phyloP scores from a whole-genome alignment of 2,329 filamentous ascomycete genomes.

The Colletotrichum sp. region DNA sequence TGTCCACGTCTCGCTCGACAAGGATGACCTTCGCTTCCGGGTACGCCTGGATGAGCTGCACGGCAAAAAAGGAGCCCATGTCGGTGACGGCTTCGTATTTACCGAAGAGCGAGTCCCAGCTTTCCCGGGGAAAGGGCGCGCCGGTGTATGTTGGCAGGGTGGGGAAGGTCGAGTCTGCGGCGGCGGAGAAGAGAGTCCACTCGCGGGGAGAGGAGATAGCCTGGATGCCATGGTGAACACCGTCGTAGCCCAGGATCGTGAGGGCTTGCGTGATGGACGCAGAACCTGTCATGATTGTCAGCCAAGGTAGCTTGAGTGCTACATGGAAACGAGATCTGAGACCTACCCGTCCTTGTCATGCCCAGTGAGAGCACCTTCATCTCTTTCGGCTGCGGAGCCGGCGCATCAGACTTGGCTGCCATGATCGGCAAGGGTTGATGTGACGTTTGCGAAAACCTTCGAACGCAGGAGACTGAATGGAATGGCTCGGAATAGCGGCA shows the following conservation, averaged over 20 bases:
- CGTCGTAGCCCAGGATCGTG: slow-evolving; percentile 33
- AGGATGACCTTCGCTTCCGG: slow-evolving; percentile 76
- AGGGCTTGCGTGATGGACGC: slow-evolving; percentile 39
- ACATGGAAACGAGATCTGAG: not conserved
- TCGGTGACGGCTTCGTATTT: slow-evolving; percentile 35
- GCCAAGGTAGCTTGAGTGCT: not conserved
- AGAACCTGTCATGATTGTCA: slow-evolving; percentile 7
- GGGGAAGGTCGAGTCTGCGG: slow-evolving; percentile 33
- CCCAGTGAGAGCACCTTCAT: slow-evolving; percentile 35
- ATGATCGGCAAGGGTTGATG: not conserved
- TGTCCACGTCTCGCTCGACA: slow-evolving; percentile 24
- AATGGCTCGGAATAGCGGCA: not conserved
- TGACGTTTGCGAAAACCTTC: not conserved
- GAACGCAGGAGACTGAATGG: not conserved
- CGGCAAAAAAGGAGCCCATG: slow-evolving; percentile 65
- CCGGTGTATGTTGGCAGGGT: slow-evolving; percentile 24
- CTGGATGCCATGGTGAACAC: slow-evolving; percentile 35
- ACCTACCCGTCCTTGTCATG: slow-evolving; percentile 32
- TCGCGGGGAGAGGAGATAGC: slow-evolving; percentile 26
- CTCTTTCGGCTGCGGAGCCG: slow-evolving; percentile 10
- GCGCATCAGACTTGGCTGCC: not conserved
- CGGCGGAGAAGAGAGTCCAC: slow-evolving; percentile 29
- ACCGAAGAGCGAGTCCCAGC: slow-evolving; percentile 30
- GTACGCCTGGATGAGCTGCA: slow-evolving; percentile 74
- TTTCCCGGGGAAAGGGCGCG: slow-evolving; percentile 14